phyloP scores from a whole-genome alignment of 352 stramenopile species.

The Globisporangium sylvaticum region DNA sequence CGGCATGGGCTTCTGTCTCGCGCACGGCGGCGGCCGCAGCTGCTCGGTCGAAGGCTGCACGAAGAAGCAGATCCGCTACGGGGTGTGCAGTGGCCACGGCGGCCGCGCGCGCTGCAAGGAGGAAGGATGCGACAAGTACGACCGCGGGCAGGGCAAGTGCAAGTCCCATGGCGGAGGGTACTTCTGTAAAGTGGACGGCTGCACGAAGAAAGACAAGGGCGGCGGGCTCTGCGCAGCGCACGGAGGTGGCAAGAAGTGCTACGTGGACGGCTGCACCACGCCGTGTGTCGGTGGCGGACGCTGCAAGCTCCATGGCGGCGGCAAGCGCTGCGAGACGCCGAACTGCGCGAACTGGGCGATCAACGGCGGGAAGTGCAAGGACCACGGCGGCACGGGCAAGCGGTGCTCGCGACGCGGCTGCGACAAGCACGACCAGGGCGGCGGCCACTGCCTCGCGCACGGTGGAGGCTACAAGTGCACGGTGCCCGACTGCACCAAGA shows the following conservation, averaged over 20 bases:
- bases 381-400: constrained; percentile 66
- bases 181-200: constrained; percentile 71
- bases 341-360: constrained; percentile 63
- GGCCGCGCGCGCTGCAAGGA: constrained; percentile 71
- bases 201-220: constrained; percentile 81
- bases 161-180: constrained; percentile 82
- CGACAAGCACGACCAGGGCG: constrained; percentile 78
- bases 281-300: constrained; percentile 67
- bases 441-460: constrained; percentile 68
- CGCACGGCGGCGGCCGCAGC: constrained; percentile 63
- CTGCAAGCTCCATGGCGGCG: constrained; percentile 68
- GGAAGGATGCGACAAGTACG: constrained; percentile 71
- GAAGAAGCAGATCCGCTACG: constrained; percentile 79
- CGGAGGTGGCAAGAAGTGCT: constrained; percentile 83
- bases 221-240: constrained; percentile 74
- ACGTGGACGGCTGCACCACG: constrained; percentile 56
- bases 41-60: constrained; percentile 56
- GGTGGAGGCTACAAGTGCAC: constrained; percentile 69
- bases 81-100: constrained; percentile 68
- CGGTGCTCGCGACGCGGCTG: constrained; percentile 61
- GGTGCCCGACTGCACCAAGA: constrained; percentile 71
- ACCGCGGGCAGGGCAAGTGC: constrained; percentile 72
- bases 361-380: constrained; percentile 66
- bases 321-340: constrained; percentile 44
- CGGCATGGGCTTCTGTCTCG: constrained; percentile 57